Base-by-base conservation (phyloP, 2,329 filamentous ascomycete genomes). In the Leptodontidium sp. region DNA sequence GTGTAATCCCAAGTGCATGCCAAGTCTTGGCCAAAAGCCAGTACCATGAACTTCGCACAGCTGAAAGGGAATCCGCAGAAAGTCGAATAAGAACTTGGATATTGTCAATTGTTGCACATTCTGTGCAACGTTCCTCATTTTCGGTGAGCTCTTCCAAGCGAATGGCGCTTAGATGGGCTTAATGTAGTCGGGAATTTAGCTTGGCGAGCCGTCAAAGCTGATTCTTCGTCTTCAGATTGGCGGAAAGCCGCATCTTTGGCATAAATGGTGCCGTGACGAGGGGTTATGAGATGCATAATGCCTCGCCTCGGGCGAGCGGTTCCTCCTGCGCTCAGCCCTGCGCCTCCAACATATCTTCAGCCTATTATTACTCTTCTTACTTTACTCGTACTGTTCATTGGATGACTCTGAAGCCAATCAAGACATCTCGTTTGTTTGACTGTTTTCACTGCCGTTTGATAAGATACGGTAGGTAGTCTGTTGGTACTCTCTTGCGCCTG, bases 121-220 rank as follows among this genome's bases (percentile, higher is more conserved):
- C 45, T 45, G 57, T 59, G 21, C 43, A 45, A 45, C 21, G 40
- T 43, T 5, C 40, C 4, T n/a, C n/a, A 26, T 21, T 29, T 5
- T 26, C 57, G 38, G 57, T 59, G 57, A 59, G 57, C 40, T 59
- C 4, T n/a, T 45, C 17, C 57, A 26, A 45, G 57, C 38, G 38
- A 26, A 59, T 43, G 57, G 38, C 57, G 38, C 57, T 45, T 59
- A 35, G 57, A 17, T 11, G 57, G 35, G 35, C 35, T 21, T 26
- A 45, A 26, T 43, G 57, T 12, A 29, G n/a, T 59, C 38, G 21
- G 57, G 14, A 43, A 1, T 17, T 38, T 9, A 43, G 57, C 57
- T 59, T 59, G 57, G 57, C 57, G n/a, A 43, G 21, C 14, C 26
- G 12, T 45, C 57, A 45, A 45, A 14, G 12, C 21, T 26, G 21